Evolutionary conservation across 306 rosid genomes (phyloP), one percentile per base, ranked within the genome.

Genomic region (Sindora glabra): DNA sequence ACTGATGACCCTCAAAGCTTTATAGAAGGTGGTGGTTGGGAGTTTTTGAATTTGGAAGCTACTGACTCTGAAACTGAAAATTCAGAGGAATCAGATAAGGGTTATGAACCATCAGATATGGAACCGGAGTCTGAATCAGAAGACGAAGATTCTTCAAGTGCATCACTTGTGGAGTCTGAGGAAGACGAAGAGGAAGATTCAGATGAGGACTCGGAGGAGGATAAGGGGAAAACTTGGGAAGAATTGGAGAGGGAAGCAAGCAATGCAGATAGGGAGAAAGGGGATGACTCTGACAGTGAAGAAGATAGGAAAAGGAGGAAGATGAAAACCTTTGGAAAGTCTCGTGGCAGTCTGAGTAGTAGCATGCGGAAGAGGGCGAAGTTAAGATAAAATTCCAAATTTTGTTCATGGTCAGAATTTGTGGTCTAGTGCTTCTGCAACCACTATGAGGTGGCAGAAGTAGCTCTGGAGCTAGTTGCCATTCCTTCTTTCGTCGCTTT

Each of bases 161-260:
- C 59, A 23, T 84, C 87, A 5, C 67, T 84, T 44, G 91, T 84
- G 33, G 91, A 81, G 68, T 84, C 91, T 0, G 91, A 81, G 10
- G 90, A 78, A 77, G n/a, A n/a, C n/a, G n/a, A n/a, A n/a, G n/a
- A n/a, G n/a, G n/a, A n/a, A n/a, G n/a, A n/a, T n/a, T n/a, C n/a
- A n/a, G n/a, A n/a, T n/a, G n/a, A n/a, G n/a, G n/a, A n/a, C n/a
- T n/a, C n/a, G n/a, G n/a, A n/a, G n/a, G n/a, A n/a, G n/a, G n/a
- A n/a, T n/a, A n/a, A n/a, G n/a, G n/a, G n/a, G n/a, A n/a, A n/a
- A n/a, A 75, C 91, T 1, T 84, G 91, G 91, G 91, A 84, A 41
- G 91, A 84, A 74, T 70, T 84, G 77, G 91, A 84, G 83, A 78
- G 84, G 70, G 90, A 84, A 68, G 90, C 90, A 29, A 84, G 79